Conservation (phyloP, 164 flowering plant genomes). For the Nelumbo lutea region DNA sequence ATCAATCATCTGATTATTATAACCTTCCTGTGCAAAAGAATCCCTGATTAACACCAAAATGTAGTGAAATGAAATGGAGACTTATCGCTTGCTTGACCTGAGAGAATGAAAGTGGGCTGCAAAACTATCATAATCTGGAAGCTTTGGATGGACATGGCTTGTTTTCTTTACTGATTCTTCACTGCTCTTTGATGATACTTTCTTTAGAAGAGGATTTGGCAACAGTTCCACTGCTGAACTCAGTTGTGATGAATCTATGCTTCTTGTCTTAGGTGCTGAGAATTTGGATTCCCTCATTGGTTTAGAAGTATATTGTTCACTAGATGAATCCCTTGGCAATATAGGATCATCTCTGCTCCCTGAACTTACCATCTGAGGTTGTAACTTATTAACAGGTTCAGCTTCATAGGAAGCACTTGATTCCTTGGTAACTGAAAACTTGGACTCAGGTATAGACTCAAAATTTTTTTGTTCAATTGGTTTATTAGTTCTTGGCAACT, state of each 20-base stretch:
- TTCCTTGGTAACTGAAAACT: too few species aligned
- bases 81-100: slow-evolving; percentile 34
- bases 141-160: slow-evolving; percentile 94
- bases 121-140: slow-evolving; percentile 77
- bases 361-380: slow-evolving; percentile 12
- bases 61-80: background rate
- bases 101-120: slow-evolving; percentile 58
- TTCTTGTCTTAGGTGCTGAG: background rate
- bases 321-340: slow-evolving; percentile 9
- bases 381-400: slow-evolving; percentile 15
- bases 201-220: slow-evolving; percentile 1
- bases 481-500: too few species aligned
- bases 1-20: background rate
- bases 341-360: slow-evolving; percentile 5
- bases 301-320: slow-evolving; percentile 14
- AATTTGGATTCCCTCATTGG: slow-evolving; percentile 5
- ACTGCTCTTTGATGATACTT: slow-evolving; percentile 7
- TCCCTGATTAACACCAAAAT: background rate
- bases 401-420: background rate
- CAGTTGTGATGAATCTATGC: slow-evolving; percentile 1
- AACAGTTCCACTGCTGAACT: slow-evolving; percentile 5
- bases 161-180: slow-evolving; percentile 36
- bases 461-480: too few species aligned
- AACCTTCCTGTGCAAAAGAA: background rate
- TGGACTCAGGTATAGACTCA: too few species aligned